phyloP scores from a whole-genome alignment of 495 filamentous ascomycete genomes.

The Chaetomium cochliodes region DNA sequence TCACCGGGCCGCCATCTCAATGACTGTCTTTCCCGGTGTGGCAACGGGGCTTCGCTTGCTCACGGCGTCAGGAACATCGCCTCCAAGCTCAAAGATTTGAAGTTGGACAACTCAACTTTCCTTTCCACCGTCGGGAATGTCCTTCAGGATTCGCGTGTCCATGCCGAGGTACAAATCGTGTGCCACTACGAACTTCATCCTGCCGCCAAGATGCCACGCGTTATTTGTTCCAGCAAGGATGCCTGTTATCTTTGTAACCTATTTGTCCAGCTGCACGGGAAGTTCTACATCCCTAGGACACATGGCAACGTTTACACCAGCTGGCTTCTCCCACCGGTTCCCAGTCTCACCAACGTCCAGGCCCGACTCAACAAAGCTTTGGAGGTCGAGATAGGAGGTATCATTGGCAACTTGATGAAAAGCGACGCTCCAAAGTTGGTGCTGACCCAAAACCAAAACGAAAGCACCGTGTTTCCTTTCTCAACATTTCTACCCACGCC shows the following conservation, averaged over 20 bases:
- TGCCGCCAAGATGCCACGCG: conserved; percentile 35
- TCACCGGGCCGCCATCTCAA: background rate
- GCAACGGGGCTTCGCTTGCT: background rate
- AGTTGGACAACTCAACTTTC: conserved; percentile 2
- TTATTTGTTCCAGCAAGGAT: conserved; percentile 51
- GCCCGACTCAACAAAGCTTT: conserved; percentile 17
- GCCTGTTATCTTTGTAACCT: conserved; percentile 52
- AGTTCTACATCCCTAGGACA: conserved; percentile 40
- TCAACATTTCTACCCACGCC: conserved; percentile 13
- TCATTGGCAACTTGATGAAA: conserved; percentile 10
- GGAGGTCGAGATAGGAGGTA: conserved; percentile 9
- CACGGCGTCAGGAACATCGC: background rate
- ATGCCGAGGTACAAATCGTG: conserved; percentile 53
- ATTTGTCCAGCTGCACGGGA: conserved; percentile 44
- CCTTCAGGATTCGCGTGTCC: conserved; percentile 40
- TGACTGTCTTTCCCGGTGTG: conserved; percentile 8
- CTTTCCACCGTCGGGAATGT: conserved; percentile 14
- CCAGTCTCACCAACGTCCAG: conserved; percentile 6
- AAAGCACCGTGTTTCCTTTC: conserved; percentile 24
- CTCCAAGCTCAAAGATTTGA: background rate
- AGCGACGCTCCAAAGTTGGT: background rate
- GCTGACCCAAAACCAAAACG: conserved; percentile 17
- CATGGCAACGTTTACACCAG: conserved; percentile 46
- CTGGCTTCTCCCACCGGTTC: conserved; percentile 35
- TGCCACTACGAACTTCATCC: conserved; percentile 41